Evolutionary conservation across 1,139 yeast species (phyloP).

Genomic region (Zhuliangozyma parablackwelliae): DNA sequence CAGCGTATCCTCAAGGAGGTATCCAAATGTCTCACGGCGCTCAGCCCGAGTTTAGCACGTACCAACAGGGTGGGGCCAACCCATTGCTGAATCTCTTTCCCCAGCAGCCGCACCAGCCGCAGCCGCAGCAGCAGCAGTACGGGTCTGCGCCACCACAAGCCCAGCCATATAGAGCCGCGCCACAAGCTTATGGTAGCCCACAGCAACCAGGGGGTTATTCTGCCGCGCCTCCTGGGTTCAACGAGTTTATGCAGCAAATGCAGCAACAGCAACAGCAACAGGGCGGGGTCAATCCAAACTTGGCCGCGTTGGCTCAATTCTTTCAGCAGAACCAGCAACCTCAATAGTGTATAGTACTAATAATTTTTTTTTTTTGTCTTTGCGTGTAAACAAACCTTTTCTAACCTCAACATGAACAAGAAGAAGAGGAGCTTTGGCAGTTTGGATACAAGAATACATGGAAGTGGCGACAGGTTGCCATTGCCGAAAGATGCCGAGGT

Average conservation of each 20-base stretch:
- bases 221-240: conserved; percentile 1
- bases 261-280: conserved; percentile 12
- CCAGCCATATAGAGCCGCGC: conserved; percentile 13
- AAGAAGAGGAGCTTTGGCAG: too few relatives aligned
- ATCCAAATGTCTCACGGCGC: conserved; percentile 27
- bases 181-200: conserved; percentile 1
- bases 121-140: conserved; percentile 10
- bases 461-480: too few relatives aligned
- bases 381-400: too few relatives aligned
- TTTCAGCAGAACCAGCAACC: conserved; percentile 10
- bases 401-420: too few relatives aligned
- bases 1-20: conserved; percentile 21
- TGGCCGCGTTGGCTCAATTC: conserved; percentile 8
- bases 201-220: conserved; percentile 2
- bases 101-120: conserved; percentile 17
- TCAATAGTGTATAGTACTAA: background rate
- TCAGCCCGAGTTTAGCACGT: conserved; percentile 33
- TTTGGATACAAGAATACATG: too few relatives aligned
- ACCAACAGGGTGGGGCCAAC: conserved; percentile 37
- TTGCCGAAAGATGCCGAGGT: too few relatives aligned
- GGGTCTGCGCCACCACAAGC: conserved; percentile 4
- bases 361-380: too few relatives aligned
- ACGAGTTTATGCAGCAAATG: conserved; percentile 15
- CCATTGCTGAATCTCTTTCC: conserved; percentile 51
- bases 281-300: conserved; percentile 5